Evolutionary conservation across 2,329 filamentous ascomycete species (phyloP).

Genomic region (Plectosphaerella sp.): DNA sequence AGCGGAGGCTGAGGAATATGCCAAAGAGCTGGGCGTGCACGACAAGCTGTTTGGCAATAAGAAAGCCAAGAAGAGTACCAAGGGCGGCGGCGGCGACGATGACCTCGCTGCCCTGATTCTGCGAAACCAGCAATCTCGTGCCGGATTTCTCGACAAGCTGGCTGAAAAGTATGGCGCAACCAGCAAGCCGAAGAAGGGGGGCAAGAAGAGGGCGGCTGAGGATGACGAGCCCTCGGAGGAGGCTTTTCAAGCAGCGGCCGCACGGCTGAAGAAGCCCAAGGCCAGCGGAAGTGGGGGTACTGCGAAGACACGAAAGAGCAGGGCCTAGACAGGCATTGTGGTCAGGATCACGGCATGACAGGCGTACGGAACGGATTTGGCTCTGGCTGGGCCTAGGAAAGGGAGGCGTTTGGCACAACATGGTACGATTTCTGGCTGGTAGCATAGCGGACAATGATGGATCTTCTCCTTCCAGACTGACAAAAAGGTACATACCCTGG

Average conservation of each 20-base stretch:
- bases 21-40: slow-evolving; percentile 69
- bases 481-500: too few species aligned
- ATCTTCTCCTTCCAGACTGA: too few species aligned
- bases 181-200: slow-evolving; percentile 43
- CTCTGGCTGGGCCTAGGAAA: too few species aligned
- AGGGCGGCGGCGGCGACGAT: slow-evolving; percentile 42
- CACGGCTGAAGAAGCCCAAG: slow-evolving; percentile 37
- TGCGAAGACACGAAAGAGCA: too few species aligned
- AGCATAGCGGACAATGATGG: too few species aligned
- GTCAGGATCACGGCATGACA: too few species aligned
- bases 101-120: slow-evolving; percentile 71
- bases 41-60: slow-evolving; percentile 60
- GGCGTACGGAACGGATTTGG: too few species aligned
- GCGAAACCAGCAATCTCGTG: slow-evolving; percentile 61
- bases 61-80: slow-evolving; percentile 31
- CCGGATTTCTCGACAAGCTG: slow-evolving; percentile 65
- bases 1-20: slow-evolving; percentile 68
- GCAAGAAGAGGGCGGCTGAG: slow-evolving; percentile 45
- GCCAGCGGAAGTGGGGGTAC: neutral
- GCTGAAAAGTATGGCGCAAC: slow-evolving; percentile 68
- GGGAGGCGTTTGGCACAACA: too few species aligned
- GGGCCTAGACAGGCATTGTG: too few species aligned
- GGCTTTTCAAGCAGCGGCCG: slow-evolving; percentile 54
- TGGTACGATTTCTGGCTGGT: too few species aligned
- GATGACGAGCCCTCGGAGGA: slow-evolving; percentile 64